Evolutionary conservation across 208 protist species (phyloP), one percentile per base, ranked within the genome.

Genomic region (Trypanosoma cruzi): DNA sequence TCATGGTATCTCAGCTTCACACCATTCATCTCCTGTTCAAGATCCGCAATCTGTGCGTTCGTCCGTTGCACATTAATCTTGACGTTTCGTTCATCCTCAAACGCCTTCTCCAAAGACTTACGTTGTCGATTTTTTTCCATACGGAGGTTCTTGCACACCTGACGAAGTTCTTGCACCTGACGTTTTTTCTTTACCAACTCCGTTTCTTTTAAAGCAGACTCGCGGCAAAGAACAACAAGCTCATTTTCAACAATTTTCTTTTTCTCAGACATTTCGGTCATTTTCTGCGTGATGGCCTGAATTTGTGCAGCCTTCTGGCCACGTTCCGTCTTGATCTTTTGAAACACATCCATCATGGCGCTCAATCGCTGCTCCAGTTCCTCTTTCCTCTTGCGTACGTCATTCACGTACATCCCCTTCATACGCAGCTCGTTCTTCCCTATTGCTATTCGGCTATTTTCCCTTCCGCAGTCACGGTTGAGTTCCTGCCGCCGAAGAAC

Each of bases 161-260:
- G 83, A 14, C 68, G 79, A 31, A 93, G 72, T 40, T 97, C 88
- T 49, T 95, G 89, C 37, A 82, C 73, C 63, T 91, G 83, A n/a
- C 88, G 77, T 77, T 90, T 86, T 57, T 88, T 88, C 67, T 95
- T 88, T 20, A 65, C 71, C 22, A 98, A 69, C 44, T 92, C 85
- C 58, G 87, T 81, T 24, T 98, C 94, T 78, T 98, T 98, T 26
- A 92, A 34, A 31, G 84, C 68, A 4, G 76, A 90, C 81, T 98
- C 95, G 46, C 88, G 85, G 36, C 87, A 83, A 49, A 98, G 77
- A 29, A 98, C 94, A 54, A 92, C 84, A 54, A 97, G 78, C 71
- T 99, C 97, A 64, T 98, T 97, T 61, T 98, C 93, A 46, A 98
- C 72, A 66, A 98, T 97, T 67, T 95, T 97, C 26, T 96, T 98